phyloP scores from a whole-genome alignment of 257 asterid genomes.

The Ehretia macrophylla region DNA sequence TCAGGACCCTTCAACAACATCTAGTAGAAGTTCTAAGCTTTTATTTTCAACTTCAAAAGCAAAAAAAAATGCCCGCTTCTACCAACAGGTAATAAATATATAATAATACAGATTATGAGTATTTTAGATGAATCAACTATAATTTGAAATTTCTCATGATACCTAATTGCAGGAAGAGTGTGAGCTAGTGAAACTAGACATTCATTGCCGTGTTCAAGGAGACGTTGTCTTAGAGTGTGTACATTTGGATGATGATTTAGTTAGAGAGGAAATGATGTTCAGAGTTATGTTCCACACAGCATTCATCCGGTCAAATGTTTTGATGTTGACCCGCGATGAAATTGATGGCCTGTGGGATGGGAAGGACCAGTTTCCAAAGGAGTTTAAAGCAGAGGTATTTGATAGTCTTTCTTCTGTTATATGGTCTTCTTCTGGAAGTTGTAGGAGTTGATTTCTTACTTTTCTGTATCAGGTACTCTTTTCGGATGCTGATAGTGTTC shows the following conservation, averaged over 20 bases:
- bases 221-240: conserved; percentile 93
- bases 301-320: conserved; percentile 75
- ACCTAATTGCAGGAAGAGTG: conserved; percentile 77
- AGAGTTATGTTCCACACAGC: conserved; percentile 95
- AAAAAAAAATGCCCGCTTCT: conserved; percentile 53
- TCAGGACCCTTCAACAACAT: conserved; percentile 71
- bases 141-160: conserved; percentile 22
- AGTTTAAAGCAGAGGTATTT: conserved; percentile 85
- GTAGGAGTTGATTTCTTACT: conserved; percentile 37
- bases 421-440: conserved; percentile 30
- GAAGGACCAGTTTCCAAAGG: conserved; percentile 72
- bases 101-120: conserved; percentile 21
- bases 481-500: conserved; percentile 76
- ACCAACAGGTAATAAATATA: conserved; percentile 66
- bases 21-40: conserved; percentile 85
- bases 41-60: conserved; percentile 65
- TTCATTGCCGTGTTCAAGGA: conserved; percentile 73
- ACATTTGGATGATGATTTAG: conserved; percentile 82
- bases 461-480: conserved; percentile 79
- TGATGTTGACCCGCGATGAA: conserved; percentile 82
- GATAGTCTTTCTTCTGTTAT: conserved; percentile 30
- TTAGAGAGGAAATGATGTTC: conserved; percentile 82
- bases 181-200: conserved; percentile 71
- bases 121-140: conserved; percentile 9
- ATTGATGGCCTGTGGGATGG: conserved; percentile 89